These are phyloP conservation scores for Medicago truncatula DNA, from an alignment of 306 rosid genomes.

Conservation along the genomic window MtrunA17r5.0-ANR NC_053045.1:21243001-21243500, in stretches of 20 bases:
- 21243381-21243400: accelerated
- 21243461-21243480: neutral
- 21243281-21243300: neutral
- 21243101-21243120: too few relatives aligned
- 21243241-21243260: neutral
- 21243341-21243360: neutral
- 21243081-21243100: too few relatives aligned
- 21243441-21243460: neutral
- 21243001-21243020: too few relatives aligned
- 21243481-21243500: neutral
- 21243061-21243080: too few relatives aligned
- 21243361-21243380: neutral
- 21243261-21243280: neutral
- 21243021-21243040: too few relatives aligned
- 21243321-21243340: neutral
- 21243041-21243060: too few relatives aligned
- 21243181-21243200: too few relatives aligned
- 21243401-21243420: neutral
- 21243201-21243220: neutral
- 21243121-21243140: too few relatives aligned
- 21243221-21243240: neutral
- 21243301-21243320: neutral
- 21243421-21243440: neutral
- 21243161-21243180: too few relatives aligned
- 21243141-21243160: too few relatives aligned